Conservation (phyloP, 2,329 filamentous ascomycete species). For the Aspergillus transmontanensis region DNA sequence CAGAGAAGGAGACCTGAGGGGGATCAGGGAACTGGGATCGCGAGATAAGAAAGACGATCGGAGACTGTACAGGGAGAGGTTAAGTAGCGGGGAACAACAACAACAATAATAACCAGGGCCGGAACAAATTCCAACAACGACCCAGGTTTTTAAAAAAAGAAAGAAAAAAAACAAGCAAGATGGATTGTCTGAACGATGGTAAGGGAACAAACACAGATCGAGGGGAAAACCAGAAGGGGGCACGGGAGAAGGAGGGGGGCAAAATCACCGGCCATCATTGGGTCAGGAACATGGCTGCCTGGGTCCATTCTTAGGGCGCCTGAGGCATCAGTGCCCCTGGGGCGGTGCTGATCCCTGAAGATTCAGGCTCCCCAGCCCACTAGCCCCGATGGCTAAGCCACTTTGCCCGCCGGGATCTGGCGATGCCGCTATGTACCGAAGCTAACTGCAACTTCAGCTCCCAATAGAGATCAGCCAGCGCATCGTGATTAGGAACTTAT, state of each 20-base stretch:
- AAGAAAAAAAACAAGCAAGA: conserved; percentile 10
- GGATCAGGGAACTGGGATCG: conserved; percentile 12
- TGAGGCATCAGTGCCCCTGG: conserved; percentile 7
- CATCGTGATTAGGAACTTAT: not conserved
- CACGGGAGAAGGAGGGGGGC: conserved; percentile 3
- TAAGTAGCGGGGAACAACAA: conserved; percentile 13
- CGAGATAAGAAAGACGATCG: conserved; percentile 3
- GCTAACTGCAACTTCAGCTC: conserved; percentile 10
- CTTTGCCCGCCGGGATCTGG: conserved; percentile 5
- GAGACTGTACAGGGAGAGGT: conserved; percentile 16
- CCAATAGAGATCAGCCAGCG: not conserved
- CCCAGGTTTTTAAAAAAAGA: not conserved
- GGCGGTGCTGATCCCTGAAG: conserved; percentile 10
- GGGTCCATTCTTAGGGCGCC: conserved; percentile 2
- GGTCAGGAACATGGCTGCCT: conserved; percentile 18
- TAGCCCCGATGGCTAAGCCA: conserved; percentile 12
- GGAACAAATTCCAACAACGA: not conserved
- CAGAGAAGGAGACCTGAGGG: conserved; percentile 5
- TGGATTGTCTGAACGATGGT: not conserved
- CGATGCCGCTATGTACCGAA: conserved; percentile 14
- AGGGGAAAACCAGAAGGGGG: conserved; percentile 17
- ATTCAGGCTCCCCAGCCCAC: conserved; percentile 1
- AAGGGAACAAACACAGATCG: conserved; percentile 19
- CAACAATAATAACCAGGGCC: conserved; percentile 1
- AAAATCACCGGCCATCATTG: conserved; percentile 14